Base-by-base conservation (phyloP, 805 yeast genomes). In the Pichia occidentalis region DNA sequence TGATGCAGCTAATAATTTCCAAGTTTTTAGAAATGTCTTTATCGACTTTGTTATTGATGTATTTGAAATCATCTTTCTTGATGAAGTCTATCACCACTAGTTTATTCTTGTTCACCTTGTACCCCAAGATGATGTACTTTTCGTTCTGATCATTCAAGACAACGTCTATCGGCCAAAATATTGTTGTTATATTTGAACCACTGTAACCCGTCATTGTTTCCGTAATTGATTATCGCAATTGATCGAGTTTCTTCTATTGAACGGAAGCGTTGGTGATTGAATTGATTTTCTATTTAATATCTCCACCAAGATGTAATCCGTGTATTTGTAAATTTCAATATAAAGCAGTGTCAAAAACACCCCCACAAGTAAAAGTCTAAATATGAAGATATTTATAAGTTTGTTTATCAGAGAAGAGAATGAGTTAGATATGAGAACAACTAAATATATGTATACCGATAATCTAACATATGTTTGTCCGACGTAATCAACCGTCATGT, bases 81-180 rank as follows among this genome's bases (percentile, higher is more conserved):
- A 57, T 48, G 2, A 48, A 24, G 33, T 57, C 57, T 7, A 57
- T 49, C 4, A 58, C 51, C 1, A 60, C 54, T 2, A 31, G 39
- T 25, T 56, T 58, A 7, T 25, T 28, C 3, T 29, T 25, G 23
- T 45, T 37, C 7, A 56, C 41, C 29, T 33, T 42, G 40, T 58
- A 56, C 2, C 65, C 64, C 7, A 60, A 36, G 4, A 59, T 45
- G 12, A 54, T 37, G 11, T 49, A 40, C 7, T 47, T 42, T 11
- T 46, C 33, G 4, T 21, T 20, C 9, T 20, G n/a, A 4, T 34
- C 23, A 4, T 42, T 30, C 3, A 45, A 18, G 9, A 24, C 22
- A 7, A 59, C 31, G 36, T 59, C 62, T 10, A 42, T 35, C 9
- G 64, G 64, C 64, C 64, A 60, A 31, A 55, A 58, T 1, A 56